Percentiles rank a stretch among this genome's conserved stretches.
Conservation (phyloP, 352 stramenopile species). For the Lagenidium sp. region DNA sequence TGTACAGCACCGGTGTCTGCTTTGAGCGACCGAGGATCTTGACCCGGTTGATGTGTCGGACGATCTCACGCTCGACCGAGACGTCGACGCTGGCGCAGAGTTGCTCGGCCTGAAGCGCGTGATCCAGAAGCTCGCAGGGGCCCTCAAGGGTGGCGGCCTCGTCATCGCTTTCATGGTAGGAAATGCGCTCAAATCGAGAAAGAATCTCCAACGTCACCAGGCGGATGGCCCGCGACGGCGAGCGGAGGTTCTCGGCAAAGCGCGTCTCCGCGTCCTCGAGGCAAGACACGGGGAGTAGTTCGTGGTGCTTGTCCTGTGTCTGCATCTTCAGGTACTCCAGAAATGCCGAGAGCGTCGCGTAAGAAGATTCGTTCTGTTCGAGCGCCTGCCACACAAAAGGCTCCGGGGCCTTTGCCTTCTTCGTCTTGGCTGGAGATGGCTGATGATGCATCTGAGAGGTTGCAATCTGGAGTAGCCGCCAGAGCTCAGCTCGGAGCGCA, state of each 20-base stretch:
- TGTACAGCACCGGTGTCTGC: slow-evolving; percentile 73
- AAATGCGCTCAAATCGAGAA: slow-evolving; percentile 29
- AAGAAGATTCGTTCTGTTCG: slow-evolving; percentile 32
- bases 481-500: slow-evolving; percentile 47
- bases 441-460: slow-evolving; percentile 17
- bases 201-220: slow-evolving; percentile 66
- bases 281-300: slow-evolving; percentile 25
- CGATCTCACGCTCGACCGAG: slow-evolving; percentile 74
- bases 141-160: slow-evolving; percentile 32
- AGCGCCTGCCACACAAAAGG: slow-evolving; percentile 27
- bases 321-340: slow-evolving; percentile 59
- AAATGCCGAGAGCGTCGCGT: slow-evolving; percentile 50
- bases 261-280: slow-evolving; percentile 25
- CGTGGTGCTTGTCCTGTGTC: slow-evolving; percentile 25
- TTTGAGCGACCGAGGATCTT: slow-evolving; percentile 65
- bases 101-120: slow-evolving; percentile 57
- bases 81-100: slow-evolving; percentile 43
- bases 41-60: slow-evolving; percentile 69
- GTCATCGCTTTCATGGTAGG: slow-evolving; percentile 29
- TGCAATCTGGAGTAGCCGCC: slow-evolving; percentile 59
- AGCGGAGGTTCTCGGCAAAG: slow-evolving; percentile 57
- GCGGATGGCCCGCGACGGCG: slow-evolving; percentile 50
- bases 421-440: neutral
- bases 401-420: slow-evolving; percentile 11
- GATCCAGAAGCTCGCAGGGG: slow-evolving; percentile 55